These are phyloP conservation scores for Psophocarpus tetragonolobus DNA, from an alignment of 306 rosid species.

Conservation along the genomic window DNA sequence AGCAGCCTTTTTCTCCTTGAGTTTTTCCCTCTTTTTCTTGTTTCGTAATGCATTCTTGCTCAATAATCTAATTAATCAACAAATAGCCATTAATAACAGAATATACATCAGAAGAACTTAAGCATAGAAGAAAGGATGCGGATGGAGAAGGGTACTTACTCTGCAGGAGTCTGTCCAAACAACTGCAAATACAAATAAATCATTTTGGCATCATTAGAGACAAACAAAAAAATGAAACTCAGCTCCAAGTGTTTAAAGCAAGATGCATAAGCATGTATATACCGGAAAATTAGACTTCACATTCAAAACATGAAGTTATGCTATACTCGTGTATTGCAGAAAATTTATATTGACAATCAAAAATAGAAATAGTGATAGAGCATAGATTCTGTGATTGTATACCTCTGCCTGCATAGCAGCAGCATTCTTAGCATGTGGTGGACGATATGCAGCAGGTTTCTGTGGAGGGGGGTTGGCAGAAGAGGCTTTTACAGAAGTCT, in stretches of 20 bases:
- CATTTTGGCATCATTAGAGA: constrained; percentile 36
- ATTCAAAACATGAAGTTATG: neutral
- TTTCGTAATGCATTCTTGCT: constrained; percentile 85
- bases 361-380: neutral
- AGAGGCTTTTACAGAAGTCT: constrained; percentile 45
- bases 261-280: neutral
- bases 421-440: constrained; percentile 87
- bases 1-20: constrained; percentile 77
- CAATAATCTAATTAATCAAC: constrained; percentile 52
- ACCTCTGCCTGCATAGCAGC: constrained; percentile 90
- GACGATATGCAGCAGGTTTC: constrained; percentile 91
- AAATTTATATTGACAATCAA: neutral
- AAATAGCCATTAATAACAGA: constrained; percentile 20
- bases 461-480: constrained; percentile 55
- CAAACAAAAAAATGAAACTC: constrained; percentile 24
- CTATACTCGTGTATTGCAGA: neutral
- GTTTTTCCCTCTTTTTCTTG: constrained; percentile 97
- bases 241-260: constrained; percentile 10
- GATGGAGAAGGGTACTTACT: constrained; percentile 48
- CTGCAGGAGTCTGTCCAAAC: constrained; percentile 70
- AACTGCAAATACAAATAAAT: constrained; percentile 58
- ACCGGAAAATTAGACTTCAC: neutral
- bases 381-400: constrained; percentile 20
- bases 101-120: constrained; percentile 13
- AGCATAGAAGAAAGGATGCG: neutral